Conservation (phyloP, 1,139 yeast genomes). For the Yamadazyma mexicana region DNA sequence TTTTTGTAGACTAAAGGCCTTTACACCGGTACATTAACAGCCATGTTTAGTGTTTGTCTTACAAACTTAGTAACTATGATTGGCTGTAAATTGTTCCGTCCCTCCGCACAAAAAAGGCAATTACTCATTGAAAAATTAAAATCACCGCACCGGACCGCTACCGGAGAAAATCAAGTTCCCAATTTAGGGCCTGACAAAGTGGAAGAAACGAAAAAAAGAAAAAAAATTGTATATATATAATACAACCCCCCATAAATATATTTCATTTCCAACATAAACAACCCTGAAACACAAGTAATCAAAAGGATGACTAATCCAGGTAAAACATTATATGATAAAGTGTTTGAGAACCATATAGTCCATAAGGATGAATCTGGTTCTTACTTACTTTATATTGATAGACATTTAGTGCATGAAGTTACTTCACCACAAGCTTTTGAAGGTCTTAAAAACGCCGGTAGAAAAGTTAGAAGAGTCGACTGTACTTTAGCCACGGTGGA, state of each 20-base stretch:
- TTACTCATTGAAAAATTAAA: neutral
- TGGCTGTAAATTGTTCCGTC: slow-evolving; percentile 7
- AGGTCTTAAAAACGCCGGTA: slow-evolving; percentile 83
- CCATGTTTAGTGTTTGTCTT: too few relatives aligned
- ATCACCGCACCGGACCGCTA: slow-evolving; percentile 7
- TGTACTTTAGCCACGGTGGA: slow-evolving; percentile 97
- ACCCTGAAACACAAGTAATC: neutral
- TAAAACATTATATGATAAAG: slow-evolving; percentile 89
- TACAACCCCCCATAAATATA: too few relatives aligned
- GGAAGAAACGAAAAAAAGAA: neutral
- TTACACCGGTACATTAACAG: too few relatives aligned
- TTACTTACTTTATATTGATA: slow-evolving; percentile 82
- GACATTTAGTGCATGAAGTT: slow-evolving; percentile 96
- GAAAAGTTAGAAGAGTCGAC: slow-evolving; percentile 87
- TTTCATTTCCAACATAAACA: neutral
- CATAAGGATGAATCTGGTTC: slow-evolving; percentile 88
- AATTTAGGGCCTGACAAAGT: neutral
- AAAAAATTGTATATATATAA: neutral
- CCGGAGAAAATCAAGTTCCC: slow-evolving; percentile 6
- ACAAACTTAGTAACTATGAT: slow-evolving; percentile 6
- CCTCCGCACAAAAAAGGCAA: slow-evolving; percentile 5
- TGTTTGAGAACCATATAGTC: slow-evolving; percentile 90
- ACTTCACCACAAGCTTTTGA: slow-evolving; percentile 99
- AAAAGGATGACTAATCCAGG: slow-evolving; percentile 30
- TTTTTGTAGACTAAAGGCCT: too few relatives aligned